Evolutionary conservation across 148 eudicot species (phyloP).

Genomic region (Chenopodium album): DNA sequence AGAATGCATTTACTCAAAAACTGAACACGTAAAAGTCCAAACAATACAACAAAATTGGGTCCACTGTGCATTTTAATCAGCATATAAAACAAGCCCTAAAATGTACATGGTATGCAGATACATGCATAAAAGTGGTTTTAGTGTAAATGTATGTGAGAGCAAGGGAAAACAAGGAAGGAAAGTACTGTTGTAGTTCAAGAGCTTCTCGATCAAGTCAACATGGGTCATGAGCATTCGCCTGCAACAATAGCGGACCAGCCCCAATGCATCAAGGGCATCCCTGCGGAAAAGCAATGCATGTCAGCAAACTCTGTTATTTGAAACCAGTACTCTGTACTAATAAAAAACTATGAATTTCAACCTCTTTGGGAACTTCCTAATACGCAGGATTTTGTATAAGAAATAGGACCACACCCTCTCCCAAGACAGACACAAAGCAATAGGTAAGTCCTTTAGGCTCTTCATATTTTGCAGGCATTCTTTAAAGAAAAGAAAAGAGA

Average conservation of each 20-base stretch:
- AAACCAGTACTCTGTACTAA: not conserved
- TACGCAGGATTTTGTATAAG: not conserved
- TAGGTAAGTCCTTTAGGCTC: not conserved
- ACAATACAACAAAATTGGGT: no score
- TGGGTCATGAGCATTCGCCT: conserved; percentile 98
- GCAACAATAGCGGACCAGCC: conserved; percentile 91
- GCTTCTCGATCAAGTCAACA: conserved; percentile 96
- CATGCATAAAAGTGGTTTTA: not conserved
- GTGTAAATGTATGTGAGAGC: conserved; percentile 2
- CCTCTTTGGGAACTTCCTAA: not conserved
- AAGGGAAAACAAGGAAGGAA: conserved; percentile 16
- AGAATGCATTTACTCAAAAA: no score
- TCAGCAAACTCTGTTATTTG: conserved; percentile 4
- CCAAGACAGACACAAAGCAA: not conserved
- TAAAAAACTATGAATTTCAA: not conserved
- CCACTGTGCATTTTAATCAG: not conserved
- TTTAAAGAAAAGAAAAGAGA: no score
- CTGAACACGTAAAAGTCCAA: not conserved
- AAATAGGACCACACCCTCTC: not conserved
- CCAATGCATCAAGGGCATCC: conserved; percentile 94
- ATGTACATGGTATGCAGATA: not conserved
- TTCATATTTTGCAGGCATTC: not conserved
- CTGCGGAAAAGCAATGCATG: conserved; percentile 38
- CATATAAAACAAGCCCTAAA: not conserved
- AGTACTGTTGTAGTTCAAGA: conserved; percentile 88